Base-by-base conservation (phyloP, 1,139 yeast species). In the Suhomyces bokatorum region DNA sequence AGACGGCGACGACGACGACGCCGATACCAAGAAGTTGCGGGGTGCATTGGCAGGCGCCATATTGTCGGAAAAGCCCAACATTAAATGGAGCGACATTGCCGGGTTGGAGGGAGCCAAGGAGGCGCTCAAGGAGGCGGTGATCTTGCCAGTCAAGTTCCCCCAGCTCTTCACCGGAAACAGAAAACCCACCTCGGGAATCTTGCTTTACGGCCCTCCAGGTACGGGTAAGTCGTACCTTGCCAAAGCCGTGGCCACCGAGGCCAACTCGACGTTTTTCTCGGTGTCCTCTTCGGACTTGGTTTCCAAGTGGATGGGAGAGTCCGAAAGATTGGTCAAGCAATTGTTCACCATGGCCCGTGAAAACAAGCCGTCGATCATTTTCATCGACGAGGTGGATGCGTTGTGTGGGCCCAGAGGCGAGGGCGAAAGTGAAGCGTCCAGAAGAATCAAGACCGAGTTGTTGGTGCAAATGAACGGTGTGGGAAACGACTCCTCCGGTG, bases 391-490 rank as follows among this genome's bases (percentile, higher is more conserved):
- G 67, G 97, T 93, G 20, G 99, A 93, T 67, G 98, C 99, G 0
- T 74, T 95, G 49, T 91, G 98, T 69, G 98, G 99, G 0, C 97
- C 97, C 5, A 80, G 99, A 68, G 99, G 98, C 27, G 99, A 93
- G 62, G 97, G 97, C 22, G 99, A 93, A 63, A 85, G 95, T 55
- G 99, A 95, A 66, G 99, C 99, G 0, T 83, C 91, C 40, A 80
- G 99, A 62, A 83, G 99, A 70, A 91, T 95, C 59, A 93, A 95
- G 64, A 95, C 99, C 0, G 99, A 95, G 64, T 74, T 95, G 45
- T 77, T 95, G 58, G 98, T 95, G 8, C 99, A 95, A 64, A 95
- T 95, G 99, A 93, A 93, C 64, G 99, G 99, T 56, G 99, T 95
- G 6, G 99, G 99, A 12, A 91, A 89, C 62, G 99, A 95, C 63